Base-by-base conservation (phyloP, 345 rosid species). In the Aethionema arabicum region DNA sequence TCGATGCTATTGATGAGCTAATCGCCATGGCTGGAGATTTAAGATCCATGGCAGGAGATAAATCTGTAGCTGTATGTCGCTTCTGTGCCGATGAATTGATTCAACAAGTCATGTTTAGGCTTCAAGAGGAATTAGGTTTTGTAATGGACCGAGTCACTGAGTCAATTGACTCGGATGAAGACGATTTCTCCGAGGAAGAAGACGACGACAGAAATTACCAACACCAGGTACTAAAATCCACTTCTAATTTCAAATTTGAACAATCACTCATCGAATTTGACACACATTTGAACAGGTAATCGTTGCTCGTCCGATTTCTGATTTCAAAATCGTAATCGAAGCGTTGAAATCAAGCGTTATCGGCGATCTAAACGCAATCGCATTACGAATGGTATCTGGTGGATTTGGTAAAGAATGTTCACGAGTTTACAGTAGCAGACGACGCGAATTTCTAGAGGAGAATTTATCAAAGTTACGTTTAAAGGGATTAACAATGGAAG, bases 391-490 rank as follows among this genome's bases (percentile, higher is more conserved):
- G 96, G 95, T 82, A 40, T 79, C 80, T 0, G 90, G 95, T 3
- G 90, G 95, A 48, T 91, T 78, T 42, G 84, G 67, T 4, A 82
- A 84, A 62, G 98, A 91, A 69, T 88, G 96, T 73, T 83, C 89
- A 37, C 83, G 83, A 74, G 96, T 80, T 46, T 86, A 85, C 83
- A 82, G 95, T 54, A 69, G 82, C 39, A 73, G 84, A 72, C 70
- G 96, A 6, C 79, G 95, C 57, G 95, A 86, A 67, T 91, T 91
- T 70, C 83, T 91, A 2, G 95, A 86, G 41, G 96, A 91, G 64
- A 86, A 95, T 84, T 60, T 83, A 62, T 80, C 81, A 42, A 82
- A 92, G 68, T 64, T 90, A 2, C 95, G 90, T 45, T 76, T 85
- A 32, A 85, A 75, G 69, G 78, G 77, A 72, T 60, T 87, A 72